Percentiles rank a stretch among this genome's conserved stretches.
Conservation (phyloP, 179 eudicot genomes). For the Patellifolia procumbens region DNA sequence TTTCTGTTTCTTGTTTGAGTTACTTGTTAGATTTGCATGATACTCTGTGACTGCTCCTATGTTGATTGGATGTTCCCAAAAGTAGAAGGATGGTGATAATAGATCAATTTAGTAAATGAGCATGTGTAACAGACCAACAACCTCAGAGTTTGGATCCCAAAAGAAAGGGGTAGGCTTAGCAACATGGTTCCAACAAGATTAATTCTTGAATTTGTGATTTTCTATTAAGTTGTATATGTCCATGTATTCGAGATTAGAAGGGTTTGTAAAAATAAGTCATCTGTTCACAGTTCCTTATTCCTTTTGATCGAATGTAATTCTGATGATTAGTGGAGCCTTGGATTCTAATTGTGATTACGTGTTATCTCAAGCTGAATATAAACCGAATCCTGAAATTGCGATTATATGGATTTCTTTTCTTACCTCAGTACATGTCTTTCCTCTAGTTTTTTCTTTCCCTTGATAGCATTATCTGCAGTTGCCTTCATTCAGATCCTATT, state of each 20-base stretch:
- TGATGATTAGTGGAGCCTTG: not conserved
- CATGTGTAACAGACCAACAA: not conserved
- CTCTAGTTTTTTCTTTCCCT: not conserved
- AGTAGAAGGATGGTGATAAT: not conserved
- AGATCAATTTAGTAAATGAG: not conserved
- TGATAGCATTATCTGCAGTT: not conserved
- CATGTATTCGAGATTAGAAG: not conserved
- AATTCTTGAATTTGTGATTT: not conserved
- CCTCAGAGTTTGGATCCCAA: not conserved
- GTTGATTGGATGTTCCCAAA: slow-evolving; percentile 2
- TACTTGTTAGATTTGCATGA: not conserved
- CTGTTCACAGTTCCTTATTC: not conserved
- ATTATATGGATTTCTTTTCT: not conserved
- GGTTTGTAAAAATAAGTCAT: not conserved
- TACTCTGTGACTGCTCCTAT: not conserved
- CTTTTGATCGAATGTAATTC: not conserved
- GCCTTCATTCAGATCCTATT: not conserved
- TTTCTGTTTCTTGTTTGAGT: slow-evolving; percentile 3
- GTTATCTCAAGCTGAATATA: slow-evolving; percentile 1
- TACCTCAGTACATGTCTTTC: too few relatives aligned
- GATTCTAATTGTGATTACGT: not conserved
- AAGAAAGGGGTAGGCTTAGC: not conserved
- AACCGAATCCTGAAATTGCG: not conserved
- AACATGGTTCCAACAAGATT: not conserved
- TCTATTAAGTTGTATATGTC: too few relatives aligned